A percentile compares a stretch with the other conserved stretches of the same genome.
Conservation (phyloP, 1,284 basidiomycete species). For the Puccinia hordei region DNA sequence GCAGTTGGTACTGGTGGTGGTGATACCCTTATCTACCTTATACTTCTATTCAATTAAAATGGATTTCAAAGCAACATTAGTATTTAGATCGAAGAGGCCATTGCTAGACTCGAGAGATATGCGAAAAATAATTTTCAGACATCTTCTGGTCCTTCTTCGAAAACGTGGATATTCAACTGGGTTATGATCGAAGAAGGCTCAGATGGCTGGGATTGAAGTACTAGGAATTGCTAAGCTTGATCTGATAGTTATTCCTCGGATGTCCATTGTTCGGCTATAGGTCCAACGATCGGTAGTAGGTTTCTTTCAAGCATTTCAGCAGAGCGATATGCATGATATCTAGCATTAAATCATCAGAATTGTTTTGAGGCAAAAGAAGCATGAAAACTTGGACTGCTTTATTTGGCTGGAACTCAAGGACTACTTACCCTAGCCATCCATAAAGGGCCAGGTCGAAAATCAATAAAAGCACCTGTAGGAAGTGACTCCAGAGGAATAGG, state of each 20-base stretch:
- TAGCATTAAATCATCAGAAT: background rate
- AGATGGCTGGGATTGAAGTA: background rate
- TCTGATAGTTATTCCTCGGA: conserved; percentile 31
- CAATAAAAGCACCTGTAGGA: conserved; percentile 39
- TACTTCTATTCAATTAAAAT: too few species aligned
- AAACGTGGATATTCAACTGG: too few species aligned
- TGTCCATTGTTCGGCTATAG: conserved; percentile 48
- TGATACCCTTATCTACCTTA: too few species aligned
- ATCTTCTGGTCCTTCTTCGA: too few species aligned
- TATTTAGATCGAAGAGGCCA: too few species aligned
- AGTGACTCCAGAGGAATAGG: conserved; percentile 47
- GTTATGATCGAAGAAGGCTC: background rate
- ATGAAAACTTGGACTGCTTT: background rate
- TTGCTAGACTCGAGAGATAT: too few species aligned
- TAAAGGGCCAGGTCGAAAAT: conserved; percentile 36
- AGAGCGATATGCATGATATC: conserved; percentile 47
- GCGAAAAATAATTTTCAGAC: too few species aligned
- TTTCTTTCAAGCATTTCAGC: conserved; percentile 42
- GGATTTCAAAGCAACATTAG: too few species aligned
- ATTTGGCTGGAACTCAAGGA: background rate
- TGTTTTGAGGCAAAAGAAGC: background rate
- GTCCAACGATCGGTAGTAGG: conserved; percentile 37
- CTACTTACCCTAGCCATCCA: conserved; percentile 45
- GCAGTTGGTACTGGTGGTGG: too few species aligned
- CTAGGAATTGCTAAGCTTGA: background rate